Evolutionary conservation across 2,329 filamentous ascomycete species (phyloP), one percentile per base, ranked within the genome.

Genomic region (Penicillium hesseltinei): DNA sequence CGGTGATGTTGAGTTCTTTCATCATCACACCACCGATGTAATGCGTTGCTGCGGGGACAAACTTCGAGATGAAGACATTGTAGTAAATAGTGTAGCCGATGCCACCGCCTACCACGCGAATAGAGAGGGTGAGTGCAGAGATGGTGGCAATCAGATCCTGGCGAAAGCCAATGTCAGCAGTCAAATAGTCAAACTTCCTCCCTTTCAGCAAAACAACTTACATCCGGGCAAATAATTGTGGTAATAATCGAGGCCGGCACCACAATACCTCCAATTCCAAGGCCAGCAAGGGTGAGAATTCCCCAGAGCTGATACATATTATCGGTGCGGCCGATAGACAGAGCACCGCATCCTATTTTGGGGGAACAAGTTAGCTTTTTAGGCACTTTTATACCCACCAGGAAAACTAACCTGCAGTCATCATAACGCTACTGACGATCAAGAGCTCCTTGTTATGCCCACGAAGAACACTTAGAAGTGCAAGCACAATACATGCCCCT

Each of bases 191-290:
- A 47, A 7, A 7, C 5, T 33, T 17, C 19, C 6, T 27, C 15
- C 7, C 11, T 10, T 36, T 11, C 0, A 35, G 10, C 4, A 29
- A 23, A 13, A 9, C 4, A 8, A 40, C 72, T 59, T 64, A 77
- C 86, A 66, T 87, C 84, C 0, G 87, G 86, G 59, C 85, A 88
- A 62, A 89, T 85, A 64, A 89, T 88, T 10, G 85, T 86, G 7
- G 84, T 84, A 56, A 89, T 87, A 62, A 89, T 87, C 1, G 84
- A 85, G 1, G 84, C 82, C 0, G 87, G 87, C 5, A 90, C 83
- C 17, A 89, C 82, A 50, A 89, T 86, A 1, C 84, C 87, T 7
- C 87, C 87, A 5, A 89, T 84, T 7, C 87, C 87, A 2, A 89
- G 70, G 5, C 84, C 82, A 2, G 85, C 84, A 5, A 89, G 67